Evolutionary conservation across 1,284 basidiomycete genomes (phyloP).

Genomic region (Cryptococcus sp.): DNA sequence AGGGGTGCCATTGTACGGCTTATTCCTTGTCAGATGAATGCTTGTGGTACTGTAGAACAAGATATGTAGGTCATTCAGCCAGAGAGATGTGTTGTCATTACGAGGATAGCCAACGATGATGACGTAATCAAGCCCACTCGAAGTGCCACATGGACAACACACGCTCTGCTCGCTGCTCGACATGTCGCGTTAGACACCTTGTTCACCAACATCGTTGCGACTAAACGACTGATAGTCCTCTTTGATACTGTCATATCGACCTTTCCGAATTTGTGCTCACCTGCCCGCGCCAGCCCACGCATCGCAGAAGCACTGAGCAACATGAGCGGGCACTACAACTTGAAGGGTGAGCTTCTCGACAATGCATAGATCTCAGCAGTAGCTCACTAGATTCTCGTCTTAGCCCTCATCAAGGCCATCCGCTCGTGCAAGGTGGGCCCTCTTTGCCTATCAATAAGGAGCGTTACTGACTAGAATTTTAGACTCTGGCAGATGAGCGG

Average conservation of each 20-base stretch:
- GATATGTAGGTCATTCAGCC: too few species aligned
- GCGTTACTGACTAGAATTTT: conserved; percentile 4
- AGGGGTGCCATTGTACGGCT: conserved; percentile 37
- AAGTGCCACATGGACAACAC: too few species aligned
- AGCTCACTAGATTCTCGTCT: neutral
- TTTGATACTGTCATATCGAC: too few species aligned
- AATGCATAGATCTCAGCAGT: neutral
- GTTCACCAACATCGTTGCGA: too few species aligned
- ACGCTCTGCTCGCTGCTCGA: too few species aligned
- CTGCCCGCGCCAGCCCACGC: neutral
- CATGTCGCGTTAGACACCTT: too few species aligned
- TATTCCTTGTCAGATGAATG: neutral
- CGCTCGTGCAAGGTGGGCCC: conserved; percentile 78
- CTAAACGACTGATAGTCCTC: too few species aligned
- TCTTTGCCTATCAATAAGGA: neutral
- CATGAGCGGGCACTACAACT: conserved; percentile 71
- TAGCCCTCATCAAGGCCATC: conserved; percentile 93
- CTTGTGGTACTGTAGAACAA: neutral
- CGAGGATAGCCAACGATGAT: too few species aligned
- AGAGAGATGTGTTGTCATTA: too few species aligned
- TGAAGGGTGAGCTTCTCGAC: conserved; percentile 67
- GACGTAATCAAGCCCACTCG: too few species aligned
- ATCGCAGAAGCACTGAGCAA: conserved; percentile 1
- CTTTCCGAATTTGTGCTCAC: too few species aligned
- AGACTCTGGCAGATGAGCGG: conserved; percentile 98